phyloP scores from a whole-genome alignment of 106 monocot species.

The Agapanthus africanus region DNA sequence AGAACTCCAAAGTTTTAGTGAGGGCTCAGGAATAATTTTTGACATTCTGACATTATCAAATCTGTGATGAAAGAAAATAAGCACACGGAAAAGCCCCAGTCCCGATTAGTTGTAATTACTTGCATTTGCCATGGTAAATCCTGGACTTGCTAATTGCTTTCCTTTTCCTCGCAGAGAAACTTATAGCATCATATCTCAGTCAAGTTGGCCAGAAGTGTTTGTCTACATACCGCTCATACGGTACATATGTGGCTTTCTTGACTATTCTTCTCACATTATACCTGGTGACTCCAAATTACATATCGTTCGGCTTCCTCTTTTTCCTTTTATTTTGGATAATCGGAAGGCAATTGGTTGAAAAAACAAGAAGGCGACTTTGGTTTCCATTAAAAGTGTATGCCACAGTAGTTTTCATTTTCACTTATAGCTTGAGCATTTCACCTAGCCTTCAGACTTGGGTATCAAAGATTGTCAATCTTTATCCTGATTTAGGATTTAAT shows the following conservation, averaged over 20 bases:
- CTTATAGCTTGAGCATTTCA: slow-evolving; percentile 73
- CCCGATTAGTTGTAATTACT: not conserved
- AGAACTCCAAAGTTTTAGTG: no score
- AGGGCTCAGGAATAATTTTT: no score
- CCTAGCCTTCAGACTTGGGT: slow-evolving; percentile 42
- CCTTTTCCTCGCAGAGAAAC: slow-evolving; percentile 51
- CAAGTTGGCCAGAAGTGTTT: slow-evolving; percentile 71
- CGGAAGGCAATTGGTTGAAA: slow-evolving; percentile 85
- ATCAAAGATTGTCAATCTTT: slow-evolving; percentile 58
- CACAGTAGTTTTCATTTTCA: slow-evolving; percentile 58
- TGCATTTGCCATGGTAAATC: not conserved
- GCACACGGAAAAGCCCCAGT: no score
- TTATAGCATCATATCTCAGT: slow-evolving; percentile 67
- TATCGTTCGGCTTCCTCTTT: slow-evolving; percentile 91
- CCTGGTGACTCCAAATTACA: slow-evolving; percentile 84
- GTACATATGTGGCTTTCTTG: slow-evolving; percentile 85
- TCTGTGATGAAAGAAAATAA: no score
- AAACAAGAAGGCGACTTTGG: slow-evolving; percentile 80
- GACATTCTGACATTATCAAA: no score
- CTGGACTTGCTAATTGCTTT: not conserved
- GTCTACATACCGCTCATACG: slow-evolving; percentile 76
- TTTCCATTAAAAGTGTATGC: slow-evolving; percentile 90
- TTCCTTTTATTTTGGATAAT: slow-evolving; percentile 94
- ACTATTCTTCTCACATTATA: slow-evolving; percentile 86
- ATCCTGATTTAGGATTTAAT: slow-evolving; percentile 79